phyloP scores from a whole-genome alignment of 257 asterid species.

The Lavandula angustifolia region DNA sequence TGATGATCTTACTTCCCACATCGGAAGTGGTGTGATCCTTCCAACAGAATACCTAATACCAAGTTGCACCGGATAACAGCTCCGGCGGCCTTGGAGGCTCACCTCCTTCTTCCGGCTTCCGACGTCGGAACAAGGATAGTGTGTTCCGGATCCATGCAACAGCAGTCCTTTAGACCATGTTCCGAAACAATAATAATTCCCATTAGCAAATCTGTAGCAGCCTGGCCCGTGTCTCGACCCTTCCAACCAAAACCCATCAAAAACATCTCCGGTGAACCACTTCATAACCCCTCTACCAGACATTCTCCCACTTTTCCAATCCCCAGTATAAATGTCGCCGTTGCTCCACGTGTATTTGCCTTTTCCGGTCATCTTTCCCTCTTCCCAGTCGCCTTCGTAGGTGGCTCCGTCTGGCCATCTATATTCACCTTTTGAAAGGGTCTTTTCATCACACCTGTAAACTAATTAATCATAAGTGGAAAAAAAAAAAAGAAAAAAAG shows the following conservation, averaged over 20 bases:
- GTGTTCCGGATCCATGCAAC: conserved; percentile 87
- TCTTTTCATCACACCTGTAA: no score
- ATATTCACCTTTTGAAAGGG: conserved; percentile 78
- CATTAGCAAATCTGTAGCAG: conserved; percentile 69
- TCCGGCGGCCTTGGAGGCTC: conserved; percentile 60
- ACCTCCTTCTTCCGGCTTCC: no score
- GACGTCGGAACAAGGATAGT: no score
- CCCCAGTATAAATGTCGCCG: conserved; percentile 73
- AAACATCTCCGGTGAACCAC: conserved; percentile 80
- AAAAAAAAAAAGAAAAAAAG: no score
- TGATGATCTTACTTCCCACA: conserved; percentile 81
- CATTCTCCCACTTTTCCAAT: conserved; percentile 82
- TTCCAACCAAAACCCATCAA: conserved; percentile 85
- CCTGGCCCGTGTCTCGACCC: conserved; percentile 88
- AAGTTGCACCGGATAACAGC: conserved; percentile 85
- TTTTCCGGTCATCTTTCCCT: conserved; percentile 91
- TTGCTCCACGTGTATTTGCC: conserved; percentile 87
- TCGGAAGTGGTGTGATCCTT: conserved; percentile 91
- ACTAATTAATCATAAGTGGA: no score
- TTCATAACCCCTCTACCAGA: conserved; percentile 90
- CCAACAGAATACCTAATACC: conserved; percentile 98
- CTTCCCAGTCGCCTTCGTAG: conserved; percentile 93
- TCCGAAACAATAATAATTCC: conserved; percentile 88
- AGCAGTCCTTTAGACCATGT: conserved; percentile 89
- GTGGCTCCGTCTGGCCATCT: conserved; percentile 80